phyloP scores from a whole-genome alignment of 257 asterid genomes.

The Nyctanthes arbortristis region DNA sequence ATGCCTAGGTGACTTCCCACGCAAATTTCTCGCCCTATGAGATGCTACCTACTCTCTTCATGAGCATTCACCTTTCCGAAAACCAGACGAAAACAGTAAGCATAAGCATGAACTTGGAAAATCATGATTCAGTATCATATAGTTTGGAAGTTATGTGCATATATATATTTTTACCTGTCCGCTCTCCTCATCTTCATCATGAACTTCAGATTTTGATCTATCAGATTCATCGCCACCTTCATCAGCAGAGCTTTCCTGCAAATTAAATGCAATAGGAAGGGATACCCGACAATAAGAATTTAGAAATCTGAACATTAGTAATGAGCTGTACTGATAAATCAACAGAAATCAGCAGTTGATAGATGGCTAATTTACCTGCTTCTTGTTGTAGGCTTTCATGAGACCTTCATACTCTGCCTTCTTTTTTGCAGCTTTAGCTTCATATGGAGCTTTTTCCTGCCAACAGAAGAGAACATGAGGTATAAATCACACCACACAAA shows the following conservation, averaged over 20 bases:
- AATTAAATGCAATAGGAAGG: slow-evolving; percentile 18
- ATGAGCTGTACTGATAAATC: background rate
- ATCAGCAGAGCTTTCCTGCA: slow-evolving; percentile 82
- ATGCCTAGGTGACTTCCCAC: background rate
- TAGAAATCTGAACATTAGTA: background rate
- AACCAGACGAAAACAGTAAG: background rate
- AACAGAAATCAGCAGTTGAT: background rate
- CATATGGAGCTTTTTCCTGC: slow-evolving; percentile 96
- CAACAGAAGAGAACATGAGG: slow-evolving; percentile 9
- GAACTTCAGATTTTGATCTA: slow-evolving; percentile 71
- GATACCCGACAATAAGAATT: background rate
- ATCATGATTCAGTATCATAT: background rate
- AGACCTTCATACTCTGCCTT: slow-evolving; percentile 78
- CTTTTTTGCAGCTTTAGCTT: slow-evolving; percentile 91
- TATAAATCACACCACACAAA: slow-evolving; percentile 1
- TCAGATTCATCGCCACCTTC: slow-evolving; percentile 81
- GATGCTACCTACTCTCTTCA: background rate
- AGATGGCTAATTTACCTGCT: slow-evolving; percentile 49
- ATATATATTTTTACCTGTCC: slow-evolving; percentile 45
- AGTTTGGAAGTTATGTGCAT: background rate
- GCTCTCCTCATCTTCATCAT: slow-evolving; percentile 59
- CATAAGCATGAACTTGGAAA: too few relatives aligned
- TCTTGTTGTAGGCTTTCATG: slow-evolving; percentile 80
- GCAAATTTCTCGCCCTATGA: background rate
- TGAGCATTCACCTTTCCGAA: background rate